Evolutionary conservation across 495 filamentous ascomycete genomes (phyloP).

Genomic region (Podospora appendiculata): DNA sequence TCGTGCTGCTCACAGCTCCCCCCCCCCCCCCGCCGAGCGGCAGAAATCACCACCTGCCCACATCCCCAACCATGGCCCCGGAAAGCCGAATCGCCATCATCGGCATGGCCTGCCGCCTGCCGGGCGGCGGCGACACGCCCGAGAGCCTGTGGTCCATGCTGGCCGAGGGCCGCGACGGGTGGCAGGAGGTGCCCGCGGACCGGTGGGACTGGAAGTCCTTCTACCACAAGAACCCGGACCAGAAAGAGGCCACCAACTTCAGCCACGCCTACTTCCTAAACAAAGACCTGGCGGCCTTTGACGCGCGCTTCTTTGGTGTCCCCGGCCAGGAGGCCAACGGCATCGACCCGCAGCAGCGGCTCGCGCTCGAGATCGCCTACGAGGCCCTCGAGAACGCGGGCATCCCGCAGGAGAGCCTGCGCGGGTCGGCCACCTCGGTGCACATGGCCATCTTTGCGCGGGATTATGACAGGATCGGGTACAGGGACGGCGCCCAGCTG

Average conservation of each 20-base stretch:
- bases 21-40: not conserved
- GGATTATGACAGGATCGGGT: slow-evolving; percentile 19
- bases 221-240: slow-evolving; percentile 16
- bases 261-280: slow-evolving; percentile 22
- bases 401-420: slow-evolving; percentile 32
- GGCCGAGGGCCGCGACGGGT: slow-evolving; percentile 10
- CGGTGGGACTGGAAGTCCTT: slow-evolving; percentile 24
- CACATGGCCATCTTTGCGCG: slow-evolving; percentile 14
- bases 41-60: not conserved
- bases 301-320: slow-evolving; percentile 48
- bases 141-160: not conserved
- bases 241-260: slow-evolving; percentile 7
- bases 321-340: slow-evolving; percentile 49
- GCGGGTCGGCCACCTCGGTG: slow-evolving; percentile 27
- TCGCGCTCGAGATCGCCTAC: slow-evolving; percentile 68
- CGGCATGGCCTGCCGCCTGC: slow-evolving; percentile 29
- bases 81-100: slow-evolving; percentile 22
- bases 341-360: slow-evolving; percentile 65
- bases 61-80: not conserved
- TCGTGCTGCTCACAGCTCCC: not conserved
- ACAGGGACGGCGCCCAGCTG: slow-evolving; percentile 6
- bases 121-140: slow-evolving; percentile 17
- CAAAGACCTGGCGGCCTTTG: slow-evolving; percentile 42
- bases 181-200: slow-evolving; percentile 24
- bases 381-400: slow-evolving; percentile 71